Base-by-base conservation (phyloP, 306 rosid species). In the Senna tora region DNA sequence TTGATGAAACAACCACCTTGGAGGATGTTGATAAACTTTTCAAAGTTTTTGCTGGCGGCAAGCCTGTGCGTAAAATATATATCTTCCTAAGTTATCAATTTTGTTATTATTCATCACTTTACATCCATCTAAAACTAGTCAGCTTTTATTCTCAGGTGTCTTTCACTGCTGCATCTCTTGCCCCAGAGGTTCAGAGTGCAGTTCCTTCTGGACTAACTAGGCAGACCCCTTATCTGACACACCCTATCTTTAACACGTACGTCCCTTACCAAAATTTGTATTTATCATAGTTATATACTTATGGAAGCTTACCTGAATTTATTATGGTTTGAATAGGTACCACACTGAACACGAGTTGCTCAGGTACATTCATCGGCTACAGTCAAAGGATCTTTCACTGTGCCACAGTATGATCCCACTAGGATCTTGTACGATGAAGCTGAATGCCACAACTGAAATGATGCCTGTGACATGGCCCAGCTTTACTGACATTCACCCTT, bases 371-470 rank as follows among this genome's bases (percentile, higher is more conserved):
- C 85, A 92, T 51, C 87, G 54, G 88, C 79, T 95, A 78, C 90
- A 95, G 69, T 81, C 96, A 3, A 95, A 92, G 75, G 99, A 95
- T 82, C 96, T 95, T 17, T 95, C 99, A 0, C 89, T 95, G 1
- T 87, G 93, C 84, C 99, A 95, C 89, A 95, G 99, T 77, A 95
- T 95, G 99, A 95, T 95, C 65, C 99, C 99, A 20, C 74, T 95
- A 65, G 99, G 99, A 67, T 95, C 99, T 21, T 95, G 99, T 72
- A 95, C 99, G 10, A 95, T 95, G 99, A 95, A 95, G 80, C 82
- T 95, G 68, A 94, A 94, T 22, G 99, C 99, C 55, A 94, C 99
- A 11, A 84, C 96, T 32, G 99, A 95, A 77, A 95, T 95, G 99
- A 92, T 95, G 96, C 99, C 99, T 16, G 97, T 95, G 53, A 95